A percentile compares a stretch with the other conserved stretches of the same genome.
Conservation (phyloP, 345 rosid species). For the Erucastrum elatum region DNA sequence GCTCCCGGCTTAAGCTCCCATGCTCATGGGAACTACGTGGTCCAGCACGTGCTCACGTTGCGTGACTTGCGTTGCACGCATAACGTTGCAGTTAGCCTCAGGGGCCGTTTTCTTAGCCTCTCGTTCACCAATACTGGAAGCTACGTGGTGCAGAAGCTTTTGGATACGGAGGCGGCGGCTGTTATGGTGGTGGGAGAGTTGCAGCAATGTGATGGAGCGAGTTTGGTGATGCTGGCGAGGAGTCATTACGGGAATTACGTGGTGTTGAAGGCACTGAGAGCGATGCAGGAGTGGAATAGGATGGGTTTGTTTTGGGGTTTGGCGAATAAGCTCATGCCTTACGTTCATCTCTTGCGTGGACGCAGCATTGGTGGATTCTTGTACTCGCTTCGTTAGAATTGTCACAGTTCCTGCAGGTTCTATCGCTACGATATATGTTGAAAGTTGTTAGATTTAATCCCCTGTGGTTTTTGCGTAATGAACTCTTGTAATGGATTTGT, state of each 20-base stretch:
- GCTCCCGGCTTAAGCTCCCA: not conserved
- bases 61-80: not conserved
- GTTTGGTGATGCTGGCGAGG: constrained; percentile 26
- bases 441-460: not conserved
- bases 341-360: not conserved
- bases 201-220: not conserved
- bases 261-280: constrained; percentile 1
- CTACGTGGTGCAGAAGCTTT: constrained; percentile 18
- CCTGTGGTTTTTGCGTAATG: not conserved
- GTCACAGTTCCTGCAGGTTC: not conserved
- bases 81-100: not conserved
- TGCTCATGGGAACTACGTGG: not conserved
- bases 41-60: not conserved
- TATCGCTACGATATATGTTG: not conserved
- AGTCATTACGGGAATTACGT: constrained; percentile 22
- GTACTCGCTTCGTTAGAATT: not conserved
- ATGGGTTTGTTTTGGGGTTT: not conserved
- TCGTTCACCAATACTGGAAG: constrained; percentile 25
- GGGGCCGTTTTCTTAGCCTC: not conserved
- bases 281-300: not conserved
- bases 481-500: not conserved
- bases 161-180: not conserved
- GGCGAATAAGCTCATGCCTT: constrained; percentile 5
- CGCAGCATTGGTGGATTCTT: not conserved
- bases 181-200: not conserved